Base-by-base conservation (phyloP, 2,329 filamentous ascomycete genomes). In the Verticillium tricorpus region DNA sequence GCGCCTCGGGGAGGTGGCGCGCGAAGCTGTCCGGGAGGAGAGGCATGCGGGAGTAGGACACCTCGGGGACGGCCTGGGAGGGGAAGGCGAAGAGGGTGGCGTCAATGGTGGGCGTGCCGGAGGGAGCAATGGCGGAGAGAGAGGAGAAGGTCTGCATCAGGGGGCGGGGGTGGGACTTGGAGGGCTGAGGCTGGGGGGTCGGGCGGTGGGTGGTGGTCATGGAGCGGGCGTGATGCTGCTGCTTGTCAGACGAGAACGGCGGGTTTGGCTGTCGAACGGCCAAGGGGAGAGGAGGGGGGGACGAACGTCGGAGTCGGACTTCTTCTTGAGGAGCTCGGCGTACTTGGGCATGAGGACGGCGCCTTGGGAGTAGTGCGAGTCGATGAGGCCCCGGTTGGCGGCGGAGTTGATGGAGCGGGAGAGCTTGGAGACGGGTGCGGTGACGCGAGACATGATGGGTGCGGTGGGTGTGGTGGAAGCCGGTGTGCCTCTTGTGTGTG, bases 71-170 rank as follows among this genome's bases (percentile, higher is more conserved):
- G 60, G 70, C 60, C 55, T 68, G 65, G 56, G 71, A 68, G n/a
- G 66, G 72, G 62, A 76, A 71, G 31, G 85, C 85, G 61, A 89
- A 78, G 63, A 85, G 72, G 64, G 81, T 76, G 70, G 76, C 78
- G 74, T 88, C 83, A 62, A 86, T 78, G 62, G 80, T 75, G 56
- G 69, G 70, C 8, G 45, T 22, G 45, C 19, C 6, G 45, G 19
- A 50, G 52, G 71, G 61, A 61, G 73, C 69, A 57, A 70, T 62
- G 17, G 81, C 72, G 3, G 78, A 74, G 19, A 81, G 78, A 25
- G 80, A 79, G 68, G 78, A 77, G 77, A 88, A 88, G 69, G 82
- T 84, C 76, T 89, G 86, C 85, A 89, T 88, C 61, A 88, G 75
- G 50, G 85, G 85, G 69, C 64, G 68, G 74, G 63, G 72, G 62